Base-by-base conservation (phyloP, 2,329 filamentous ascomycete species). In the Paraphoma chrysanthemicola region DNA sequence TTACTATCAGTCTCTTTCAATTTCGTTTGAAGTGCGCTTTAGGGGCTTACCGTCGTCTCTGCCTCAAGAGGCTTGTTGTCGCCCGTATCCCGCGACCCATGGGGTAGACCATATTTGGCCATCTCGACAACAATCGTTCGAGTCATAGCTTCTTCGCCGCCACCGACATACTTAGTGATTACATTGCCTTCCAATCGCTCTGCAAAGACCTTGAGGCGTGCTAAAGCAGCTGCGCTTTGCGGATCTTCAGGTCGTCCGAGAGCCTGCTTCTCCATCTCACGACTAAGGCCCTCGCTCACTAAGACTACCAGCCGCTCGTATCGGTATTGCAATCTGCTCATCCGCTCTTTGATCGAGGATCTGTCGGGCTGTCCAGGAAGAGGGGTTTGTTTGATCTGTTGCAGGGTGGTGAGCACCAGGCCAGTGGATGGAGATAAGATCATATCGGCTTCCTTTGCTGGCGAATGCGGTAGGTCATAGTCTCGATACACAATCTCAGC, bases 271-370 rank as follows among this genome's bases (percentile, higher is more conserved):
- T 73, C 72, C 53, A 64, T 57, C n/a, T 68, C 70, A 30, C 52
- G 54, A 48, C 64, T 66, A 1, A 75, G 56, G 3, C 71, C 71
- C 55, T 79, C 74, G n/a, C 85, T 88, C 1, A 95, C 81, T 0
- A 96, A 73, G 1, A 96, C 78, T 1, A 90, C 76, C 1, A 96
- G 78, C 4, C 79, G 80, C 60, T 91, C 88, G 68, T 95, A 94
- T 9, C 87, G 82, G 1, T 68, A 52, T 11, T 86, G 82, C 0
- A 89, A 78, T 7, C 71, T 75, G 3, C 76, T 69, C 9, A 94
- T 78, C 2, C 83, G 81, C 48, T 86, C 81, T 38, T 84, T 82
- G 12, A 92, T 54, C 1, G 53, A 60, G 0, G 68, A 69, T 11
- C 49, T 51, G 5, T 70, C 63, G 2, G 57, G 62, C 50, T 86